Conservation (phyloP, 2,329 filamentous ascomycete genomes). For the Zalaria obscura region DNA sequence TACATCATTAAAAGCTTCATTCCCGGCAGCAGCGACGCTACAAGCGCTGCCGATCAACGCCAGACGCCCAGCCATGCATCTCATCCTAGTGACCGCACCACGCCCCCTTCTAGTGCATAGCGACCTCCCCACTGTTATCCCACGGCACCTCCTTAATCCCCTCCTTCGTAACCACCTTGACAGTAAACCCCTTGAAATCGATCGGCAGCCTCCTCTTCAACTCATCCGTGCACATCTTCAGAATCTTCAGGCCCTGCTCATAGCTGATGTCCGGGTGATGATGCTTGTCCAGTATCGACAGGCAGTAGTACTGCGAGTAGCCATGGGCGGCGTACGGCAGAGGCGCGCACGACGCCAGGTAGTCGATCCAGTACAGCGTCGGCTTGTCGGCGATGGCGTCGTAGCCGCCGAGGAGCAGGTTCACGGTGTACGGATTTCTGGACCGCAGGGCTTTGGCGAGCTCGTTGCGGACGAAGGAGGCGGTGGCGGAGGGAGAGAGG, state of each 20-base stretch:
- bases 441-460: slow-evolving; percentile 82
- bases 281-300: slow-evolving; percentile 96
- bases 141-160: slow-evolving; percentile 76
- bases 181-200: slow-evolving; percentile 85
- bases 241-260: slow-evolving; percentile 78
- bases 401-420: slow-evolving; percentile 85
- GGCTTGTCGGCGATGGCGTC: slow-evolving; percentile 87
- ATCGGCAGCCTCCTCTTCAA: slow-evolving; percentile 92
- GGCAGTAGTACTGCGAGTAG: slow-evolving; percentile 98
- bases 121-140: slow-evolving; percentile 42
- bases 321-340: slow-evolving; percentile 94
- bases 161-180: slow-evolving; percentile 92
- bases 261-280: slow-evolving; percentile 89
- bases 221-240: slow-evolving; percentile 93
- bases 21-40: too few species aligned
- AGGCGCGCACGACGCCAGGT: slow-evolving; percentile 75
- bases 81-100: neutral
- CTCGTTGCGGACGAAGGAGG: slow-evolving; percentile 87
- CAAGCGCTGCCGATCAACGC: neutral
- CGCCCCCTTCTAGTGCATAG: neutral
- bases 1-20: too few species aligned
- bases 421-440: slow-evolving; percentile 90
- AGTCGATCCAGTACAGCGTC: slow-evolving; percentile 92
- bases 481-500: slow-evolving; percentile 75
- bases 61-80: neutral